Evolutionary conservation across 139 green algal species (phyloP).

Genomic region (Volvox africanus): DNA sequence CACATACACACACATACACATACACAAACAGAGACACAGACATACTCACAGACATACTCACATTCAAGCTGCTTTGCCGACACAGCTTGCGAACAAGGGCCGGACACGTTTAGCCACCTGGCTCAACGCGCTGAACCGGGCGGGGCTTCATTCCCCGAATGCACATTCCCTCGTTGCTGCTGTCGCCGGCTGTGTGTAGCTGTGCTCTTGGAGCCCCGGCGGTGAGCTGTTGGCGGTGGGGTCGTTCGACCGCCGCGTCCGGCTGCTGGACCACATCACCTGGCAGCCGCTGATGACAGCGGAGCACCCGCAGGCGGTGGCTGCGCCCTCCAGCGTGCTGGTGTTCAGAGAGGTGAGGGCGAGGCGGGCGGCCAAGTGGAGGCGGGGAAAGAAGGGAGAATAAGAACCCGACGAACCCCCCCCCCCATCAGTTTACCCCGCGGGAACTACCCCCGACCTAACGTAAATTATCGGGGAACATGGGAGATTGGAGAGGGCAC

Average conservation of each 20-base stretch:
- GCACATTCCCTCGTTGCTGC: too few species aligned
- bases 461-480: too few species aligned
- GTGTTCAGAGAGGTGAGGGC: slow-evolving; percentile 74
- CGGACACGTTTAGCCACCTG: too few species aligned
- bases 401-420: too few species aligned
- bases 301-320: slow-evolving; percentile 62
- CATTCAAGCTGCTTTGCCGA: background rate
- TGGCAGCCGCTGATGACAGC: slow-evolving; percentile 80
- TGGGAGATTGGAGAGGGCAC: too few species aligned
- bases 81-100: background rate
- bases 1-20: too few species aligned
- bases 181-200: slow-evolving; percentile 12
- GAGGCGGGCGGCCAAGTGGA: background rate
- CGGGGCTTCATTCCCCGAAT: too few species aligned
- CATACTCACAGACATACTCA: too few species aligned
- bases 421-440: too few species aligned
- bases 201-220: slow-evolving; percentile 70
- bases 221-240: slow-evolving; percentile 84
- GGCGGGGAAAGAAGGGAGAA: background rate
- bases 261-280: slow-evolving; percentile 80
- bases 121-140: too few species aligned
- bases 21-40: too few species aligned
- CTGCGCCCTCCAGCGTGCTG: slow-evolving; percentile 63
- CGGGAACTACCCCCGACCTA: too few species aligned
- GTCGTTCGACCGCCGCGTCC: slow-evolving; percentile 69